Evolutionary conservation across 164 flowering plant genomes (phyloP), one percentile per base, ranked within the genome.

Genomic region (Vitis labrusca): DNA sequence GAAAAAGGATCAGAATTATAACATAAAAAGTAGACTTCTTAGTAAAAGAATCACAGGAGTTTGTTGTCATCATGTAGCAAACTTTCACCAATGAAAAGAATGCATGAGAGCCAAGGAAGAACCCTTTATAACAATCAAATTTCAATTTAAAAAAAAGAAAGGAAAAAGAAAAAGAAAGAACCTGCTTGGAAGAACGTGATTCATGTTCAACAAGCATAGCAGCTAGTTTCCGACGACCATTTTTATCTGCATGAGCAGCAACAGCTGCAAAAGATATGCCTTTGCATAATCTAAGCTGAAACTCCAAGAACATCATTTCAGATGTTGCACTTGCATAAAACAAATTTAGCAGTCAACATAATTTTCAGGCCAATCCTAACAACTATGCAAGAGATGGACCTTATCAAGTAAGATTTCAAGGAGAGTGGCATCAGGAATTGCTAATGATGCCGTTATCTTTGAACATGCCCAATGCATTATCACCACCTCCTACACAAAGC

Each of bases 401-500:
- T 96, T 95, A 66, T 95, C 97, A 69, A 93, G 97, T 53, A 96
- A 78, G 66, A 89, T 84, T 64, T 92, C 93, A 58, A 96, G 91
- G 49, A 96, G 97, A 73, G 82, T 66, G 4, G 79, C 82, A 84
- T 96, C 99, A 59, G 88, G 88, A 79, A 89, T 88, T 66, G 91
- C 84, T 51, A 74, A 69, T 17, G 99, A 93, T 70, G 91, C 82
- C 66, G 94, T 84, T 75, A 96, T 93, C 81, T 93, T 96, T 17
- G 92, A 77, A 79, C 95, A 93, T 50, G 97, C 94, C 99, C 99
- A 96, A 72, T 96, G 99, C 98, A 93, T 91, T 71, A 96, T 78
- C 63, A 96, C 99, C 76, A 89, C 87, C 83, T 95, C 98, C 99
- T 95, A 63, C 13, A 77, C 71, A 77, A 64, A 75, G 30, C n/a